A percentile compares a stretch with the other conserved stretches of the same genome.
Evolutionary conservation across 306 rosid species (phyloP).

Genomic region (Cucumis cinereus): DNA sequence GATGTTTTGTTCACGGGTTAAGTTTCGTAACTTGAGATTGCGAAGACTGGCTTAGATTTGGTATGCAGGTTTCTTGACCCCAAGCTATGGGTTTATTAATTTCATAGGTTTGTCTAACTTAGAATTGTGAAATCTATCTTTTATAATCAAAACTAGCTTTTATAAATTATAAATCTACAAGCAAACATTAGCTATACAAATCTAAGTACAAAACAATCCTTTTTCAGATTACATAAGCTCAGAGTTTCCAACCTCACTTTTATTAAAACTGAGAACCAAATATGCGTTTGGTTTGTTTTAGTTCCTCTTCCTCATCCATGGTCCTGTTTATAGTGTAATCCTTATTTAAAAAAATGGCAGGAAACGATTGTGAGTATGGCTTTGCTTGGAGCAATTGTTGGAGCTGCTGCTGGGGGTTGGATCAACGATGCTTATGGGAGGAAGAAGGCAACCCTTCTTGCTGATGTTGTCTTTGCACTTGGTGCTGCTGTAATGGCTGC

Average conservation of each 20-base stretch:
- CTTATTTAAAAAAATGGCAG: slow-evolving; percentile 23
- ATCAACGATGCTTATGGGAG: slow-evolving; percentile 65
- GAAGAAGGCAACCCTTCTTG: slow-evolving; percentile 63
- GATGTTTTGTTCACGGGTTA: not conserved
- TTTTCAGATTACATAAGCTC: not conserved
- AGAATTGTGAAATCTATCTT: not conserved
- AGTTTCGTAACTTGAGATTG: not conserved
- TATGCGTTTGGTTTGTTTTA: not conserved
- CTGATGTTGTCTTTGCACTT: slow-evolving; percentile 47
- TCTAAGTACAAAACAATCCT: not conserved
- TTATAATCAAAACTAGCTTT: not conserved
- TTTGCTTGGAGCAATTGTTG: slow-evolving; percentile 64
- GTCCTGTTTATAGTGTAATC: not conserved
- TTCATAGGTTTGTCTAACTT: not conserved
- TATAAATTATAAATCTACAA: not conserved
- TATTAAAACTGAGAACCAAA: not conserved
- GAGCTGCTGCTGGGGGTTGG: slow-evolving; percentile 84
- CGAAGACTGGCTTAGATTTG: not conserved
- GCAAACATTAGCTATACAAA: not conserved
- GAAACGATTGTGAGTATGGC: slow-evolving; percentile 95
- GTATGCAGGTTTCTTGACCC: not conserved
- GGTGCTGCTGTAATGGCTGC: slow-evolving; percentile 70
- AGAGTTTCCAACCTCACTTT: not conserved
- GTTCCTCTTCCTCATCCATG: not conserved
- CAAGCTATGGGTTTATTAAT: not conserved